phyloP scores from a whole-genome alignment of 2,329 filamentous ascomycete species.

The Alternaria alternata region DNA sequence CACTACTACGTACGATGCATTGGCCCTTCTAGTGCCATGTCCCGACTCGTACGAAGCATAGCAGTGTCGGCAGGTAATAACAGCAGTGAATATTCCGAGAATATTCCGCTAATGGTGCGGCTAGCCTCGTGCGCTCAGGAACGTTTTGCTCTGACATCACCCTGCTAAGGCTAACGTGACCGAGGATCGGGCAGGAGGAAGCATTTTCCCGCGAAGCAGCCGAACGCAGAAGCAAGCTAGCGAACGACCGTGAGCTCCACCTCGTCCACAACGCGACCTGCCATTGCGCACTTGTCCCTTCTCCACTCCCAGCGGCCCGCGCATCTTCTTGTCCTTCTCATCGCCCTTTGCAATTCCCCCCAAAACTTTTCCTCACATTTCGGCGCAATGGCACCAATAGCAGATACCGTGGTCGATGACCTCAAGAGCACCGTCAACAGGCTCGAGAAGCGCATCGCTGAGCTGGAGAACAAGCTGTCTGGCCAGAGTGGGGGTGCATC shows the following conservation, averaged over 20 bases:
- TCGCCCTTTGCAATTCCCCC: slow-evolving; percentile 16
- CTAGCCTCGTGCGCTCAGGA: slow-evolving; percentile 3
- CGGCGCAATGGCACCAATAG: slow-evolving; percentile 80
- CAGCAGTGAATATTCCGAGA: background rate
- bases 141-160: slow-evolving; percentile 15
- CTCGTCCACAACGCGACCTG: slow-evolving; percentile 20
- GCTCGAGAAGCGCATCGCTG: slow-evolving; percentile 85
- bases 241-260: slow-evolving; percentile 19
- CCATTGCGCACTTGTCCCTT: slow-evolving; percentile 33
- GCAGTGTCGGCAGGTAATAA: background rate
- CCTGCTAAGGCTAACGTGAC: slow-evolving; percentile 8
- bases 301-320: slow-evolving; percentile 25
- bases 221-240: slow-evolving; percentile 13
- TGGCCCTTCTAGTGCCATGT: background rate
- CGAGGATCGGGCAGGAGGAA: slow-evolving; percentile 22
- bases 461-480: slow-evolving; percentile 77
- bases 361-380: slow-evolving; percentile 18
- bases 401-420: slow-evolving; percentile 79
- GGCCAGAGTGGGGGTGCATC: slow-evolving; percentile 42
- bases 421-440: slow-evolving; percentile 83
- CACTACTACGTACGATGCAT: background rate
- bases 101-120: background rate
- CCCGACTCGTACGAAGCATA: background rate
- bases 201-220: slow-evolving; percentile 20
- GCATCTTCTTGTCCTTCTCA: slow-evolving; percentile 17